Conservation (phyloP, 148 eudicot genomes). For the Rhododendron griersonianum region DNA sequence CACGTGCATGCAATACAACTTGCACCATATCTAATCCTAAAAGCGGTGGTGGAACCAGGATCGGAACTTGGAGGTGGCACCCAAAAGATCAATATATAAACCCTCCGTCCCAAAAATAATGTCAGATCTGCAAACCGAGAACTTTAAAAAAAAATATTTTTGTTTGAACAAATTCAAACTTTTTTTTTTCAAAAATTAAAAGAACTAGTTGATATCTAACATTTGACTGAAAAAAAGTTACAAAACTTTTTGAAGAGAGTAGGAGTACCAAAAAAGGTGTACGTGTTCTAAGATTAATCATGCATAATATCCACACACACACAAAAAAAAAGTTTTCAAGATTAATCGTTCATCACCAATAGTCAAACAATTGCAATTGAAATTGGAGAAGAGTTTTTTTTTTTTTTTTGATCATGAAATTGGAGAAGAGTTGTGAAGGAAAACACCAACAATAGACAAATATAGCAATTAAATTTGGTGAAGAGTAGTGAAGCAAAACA, state of each 20-base stretch:
- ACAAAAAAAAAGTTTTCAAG: background rate
- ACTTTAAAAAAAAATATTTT: background rate
- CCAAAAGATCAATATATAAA: too few species aligned
- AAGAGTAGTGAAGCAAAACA: background rate
- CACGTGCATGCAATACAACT: conserved; percentile 19
- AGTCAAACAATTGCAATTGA: background rate
- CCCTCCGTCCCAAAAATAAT: background rate
- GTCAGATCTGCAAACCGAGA: background rate
- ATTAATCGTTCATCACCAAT: background rate
- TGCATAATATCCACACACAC: too few species aligned
- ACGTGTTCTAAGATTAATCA: too few species aligned
- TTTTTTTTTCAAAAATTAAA: too few species aligned
- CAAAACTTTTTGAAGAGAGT: too few species aligned
- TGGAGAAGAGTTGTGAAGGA: background rate
- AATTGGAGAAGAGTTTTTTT: background rate
- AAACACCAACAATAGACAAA: too few species aligned
- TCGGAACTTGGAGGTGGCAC: too few species aligned
- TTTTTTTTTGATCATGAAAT: too few species aligned
- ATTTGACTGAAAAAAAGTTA: too few species aligned
- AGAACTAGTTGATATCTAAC: too few species aligned
- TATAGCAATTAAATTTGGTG: background rate
- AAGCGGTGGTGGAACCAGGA: background rate
- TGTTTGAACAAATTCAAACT: too few species aligned
- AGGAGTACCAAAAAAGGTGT: too few species aligned
- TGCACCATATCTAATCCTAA: background rate